These are phyloP conservation scores for Toxoplasma gondii DNA, from an alignment of 169 alveolate genomes.

Conservation along the genomic window DNA sequence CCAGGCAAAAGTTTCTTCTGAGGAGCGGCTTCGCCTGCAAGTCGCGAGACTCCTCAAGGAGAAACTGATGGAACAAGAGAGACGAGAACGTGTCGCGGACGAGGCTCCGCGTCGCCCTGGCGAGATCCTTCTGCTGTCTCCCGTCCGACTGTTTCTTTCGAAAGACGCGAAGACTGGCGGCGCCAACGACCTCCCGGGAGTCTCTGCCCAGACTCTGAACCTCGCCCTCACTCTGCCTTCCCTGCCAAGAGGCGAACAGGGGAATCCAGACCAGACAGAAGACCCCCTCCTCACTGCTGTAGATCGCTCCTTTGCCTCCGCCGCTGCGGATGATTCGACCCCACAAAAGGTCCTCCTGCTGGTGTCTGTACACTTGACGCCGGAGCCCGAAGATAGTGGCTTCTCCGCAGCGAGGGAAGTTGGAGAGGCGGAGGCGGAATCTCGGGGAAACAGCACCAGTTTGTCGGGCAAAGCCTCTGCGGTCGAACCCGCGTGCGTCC, in stretches of 20 bases:
- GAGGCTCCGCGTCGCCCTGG: not conserved
- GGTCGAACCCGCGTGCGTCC: not conserved
- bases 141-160: not conserved
- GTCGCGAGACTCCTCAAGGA: not conserved
- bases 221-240: not conserved
- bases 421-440: not conserved
- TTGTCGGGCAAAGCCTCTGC: not conserved
- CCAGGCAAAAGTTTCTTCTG: not conserved
- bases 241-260: not conserved
- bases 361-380: not conserved
- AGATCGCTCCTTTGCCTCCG: not conserved
- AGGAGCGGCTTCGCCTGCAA: not conserved
- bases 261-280: not conserved
- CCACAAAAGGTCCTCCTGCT: constrained; percentile 14
- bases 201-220: not conserved
- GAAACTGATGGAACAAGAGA: not conserved
- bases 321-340: not conserved
- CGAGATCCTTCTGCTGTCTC: not conserved
- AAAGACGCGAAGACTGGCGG: not conserved
- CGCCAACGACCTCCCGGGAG: not conserved
- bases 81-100: not conserved
- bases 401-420: not conserved
- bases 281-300: not conserved
- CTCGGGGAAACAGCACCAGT: not conserved
- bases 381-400: not conserved